Conservation (phyloP, 495 filamentous ascomycete genomes). For the Bombardia bombarda region DNA sequence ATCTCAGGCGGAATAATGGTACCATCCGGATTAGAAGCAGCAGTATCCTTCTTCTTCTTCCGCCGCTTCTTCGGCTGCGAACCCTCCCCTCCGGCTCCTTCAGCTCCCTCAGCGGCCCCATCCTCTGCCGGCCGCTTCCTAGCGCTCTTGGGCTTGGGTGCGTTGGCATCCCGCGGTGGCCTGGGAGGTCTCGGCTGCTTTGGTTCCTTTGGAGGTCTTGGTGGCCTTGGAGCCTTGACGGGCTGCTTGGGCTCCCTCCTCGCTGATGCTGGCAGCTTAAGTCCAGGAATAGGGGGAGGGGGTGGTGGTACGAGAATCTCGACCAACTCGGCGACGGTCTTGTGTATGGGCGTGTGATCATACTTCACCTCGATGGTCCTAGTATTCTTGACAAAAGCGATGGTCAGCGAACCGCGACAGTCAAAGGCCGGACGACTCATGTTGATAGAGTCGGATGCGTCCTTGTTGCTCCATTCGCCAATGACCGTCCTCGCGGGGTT, state of each 20-base stretch:
- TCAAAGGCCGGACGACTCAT: slow-evolving; percentile 42
- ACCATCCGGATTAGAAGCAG: background rate
- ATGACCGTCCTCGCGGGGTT: slow-evolving; percentile 25
- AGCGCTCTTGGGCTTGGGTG: slow-evolving; percentile 45
- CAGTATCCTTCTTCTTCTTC: slow-evolving; percentile 21
- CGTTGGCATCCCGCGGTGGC: slow-evolving; percentile 35
- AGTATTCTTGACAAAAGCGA: slow-evolving; percentile 32
- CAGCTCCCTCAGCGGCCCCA: no score
- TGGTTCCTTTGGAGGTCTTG: slow-evolving; percentile 32
- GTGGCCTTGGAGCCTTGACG: slow-evolving; percentile 47
- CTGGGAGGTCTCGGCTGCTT: slow-evolving; percentile 47
- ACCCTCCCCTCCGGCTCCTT: slow-evolving; percentile 14
- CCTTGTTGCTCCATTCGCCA: slow-evolving; percentile 33
- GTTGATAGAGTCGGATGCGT: slow-evolving; percentile 30
- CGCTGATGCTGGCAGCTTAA: slow-evolving; percentile 2
- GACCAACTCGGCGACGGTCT: slow-evolving; percentile 33
- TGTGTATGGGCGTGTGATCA: slow-evolving; percentile 39
- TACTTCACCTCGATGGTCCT: slow-evolving; percentile 37
- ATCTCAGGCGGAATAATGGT: slow-evolving; percentile 17
- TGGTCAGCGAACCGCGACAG: slow-evolving; percentile 36
- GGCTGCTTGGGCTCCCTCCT: slow-evolving; percentile 22
- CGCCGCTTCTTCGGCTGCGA: slow-evolving; percentile 19
- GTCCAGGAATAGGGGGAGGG: slow-evolving; percentile 7
- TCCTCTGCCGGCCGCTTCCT: slow-evolving; percentile 49
- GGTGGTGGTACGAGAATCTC: slow-evolving; percentile 29